Percentiles rank a stretch among this genome's conserved stretches.
phyloP scores from a whole-genome alignment of 192 early-diverging fungal genomes.

The Mortierella antarctica region DNA sequence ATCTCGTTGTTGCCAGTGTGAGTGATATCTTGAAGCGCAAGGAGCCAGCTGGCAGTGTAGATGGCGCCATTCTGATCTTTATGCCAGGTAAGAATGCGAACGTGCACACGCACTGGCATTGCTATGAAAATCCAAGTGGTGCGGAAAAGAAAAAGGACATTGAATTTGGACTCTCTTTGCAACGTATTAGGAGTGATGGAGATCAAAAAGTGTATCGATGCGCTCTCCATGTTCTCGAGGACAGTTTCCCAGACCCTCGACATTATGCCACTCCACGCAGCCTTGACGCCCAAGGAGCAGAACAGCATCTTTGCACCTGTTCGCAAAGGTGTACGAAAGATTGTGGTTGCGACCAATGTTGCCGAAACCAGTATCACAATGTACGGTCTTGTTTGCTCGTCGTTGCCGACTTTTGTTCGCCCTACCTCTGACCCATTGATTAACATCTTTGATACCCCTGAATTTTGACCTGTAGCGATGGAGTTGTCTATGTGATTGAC shows the following conservation, averaged over 20 bases:
- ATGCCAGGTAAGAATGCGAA: constrained; percentile 62
- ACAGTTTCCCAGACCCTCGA: constrained; percentile 50
- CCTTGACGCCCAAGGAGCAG: constrained; percentile 74
- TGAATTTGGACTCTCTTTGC: background rate
- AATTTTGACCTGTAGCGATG: constrained; percentile 67
- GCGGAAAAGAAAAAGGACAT: too few relatives aligned
- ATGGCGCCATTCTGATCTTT: constrained; percentile 74
- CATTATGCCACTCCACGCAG: constrained; percentile 76
- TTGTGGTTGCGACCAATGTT: constrained; percentile 82
- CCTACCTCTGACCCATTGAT: background rate
- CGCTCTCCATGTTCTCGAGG: constrained; percentile 44
- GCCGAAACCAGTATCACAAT: constrained; percentile 88
- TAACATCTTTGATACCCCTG: constrained; percentile 1
- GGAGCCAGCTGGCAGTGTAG: constrained; percentile 50
- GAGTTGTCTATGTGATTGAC: constrained; percentile 78
- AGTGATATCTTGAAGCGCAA: constrained; percentile 67
- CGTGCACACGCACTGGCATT: background rate
- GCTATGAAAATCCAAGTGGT: background rate
- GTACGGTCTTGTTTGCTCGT: constrained; percentile 7
- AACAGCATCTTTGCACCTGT: constrained; percentile 70
- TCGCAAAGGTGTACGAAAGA: constrained; percentile 65
- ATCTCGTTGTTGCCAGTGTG: constrained; percentile 67
- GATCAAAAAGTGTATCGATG: constrained; percentile 76
- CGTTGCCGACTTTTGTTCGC: background rate
- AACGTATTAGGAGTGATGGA: constrained; percentile 67